phyloP scores from a whole-genome alignment of 257 asterid species.

The Capsicum pubescens region DNA sequence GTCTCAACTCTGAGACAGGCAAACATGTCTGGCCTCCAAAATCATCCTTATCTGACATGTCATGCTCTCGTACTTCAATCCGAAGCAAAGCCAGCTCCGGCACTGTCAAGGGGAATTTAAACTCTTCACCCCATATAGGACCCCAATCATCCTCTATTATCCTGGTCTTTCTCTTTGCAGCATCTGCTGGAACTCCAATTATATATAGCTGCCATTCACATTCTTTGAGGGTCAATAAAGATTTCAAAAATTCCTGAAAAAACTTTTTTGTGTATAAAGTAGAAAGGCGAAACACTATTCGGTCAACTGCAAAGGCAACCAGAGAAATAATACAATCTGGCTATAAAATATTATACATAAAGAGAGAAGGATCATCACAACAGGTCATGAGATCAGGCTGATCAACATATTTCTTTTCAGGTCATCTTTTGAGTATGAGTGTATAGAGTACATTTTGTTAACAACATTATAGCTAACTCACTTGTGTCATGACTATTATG shows the following conservation, averaged over 20 bases:
- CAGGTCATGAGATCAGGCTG: background rate
- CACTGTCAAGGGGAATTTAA: conserved; percentile 73
- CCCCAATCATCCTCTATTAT: conserved; percentile 93
- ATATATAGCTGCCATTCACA: conserved; percentile 61
- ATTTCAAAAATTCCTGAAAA: background rate
- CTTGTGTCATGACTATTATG: conserved; percentile 5
- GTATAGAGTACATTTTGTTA: background rate
- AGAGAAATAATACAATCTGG: conserved; percentile 13
- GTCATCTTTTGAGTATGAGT: conserved; percentile 5
- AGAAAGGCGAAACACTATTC: background rate
- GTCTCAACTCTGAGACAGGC: conserved; percentile 84
- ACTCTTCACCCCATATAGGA: conserved; percentile 91
- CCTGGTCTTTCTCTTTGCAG: conserved; percentile 74
- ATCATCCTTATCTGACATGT: conserved; percentile 91
- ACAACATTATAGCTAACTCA: background rate
- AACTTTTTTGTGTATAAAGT: background rate
- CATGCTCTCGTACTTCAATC: conserved; percentile 83
- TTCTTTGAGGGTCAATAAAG: background rate
- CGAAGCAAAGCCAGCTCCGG: conserved; percentile 91
- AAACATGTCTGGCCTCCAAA: conserved; percentile 99
- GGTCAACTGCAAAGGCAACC: background rate
- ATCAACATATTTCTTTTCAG: background rate
- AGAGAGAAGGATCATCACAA: background rate
- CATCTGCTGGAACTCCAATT: conserved; percentile 76
- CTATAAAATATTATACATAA: background rate